A percentile compares a stretch with the other conserved stretches of the same genome.
Evolutionary conservation across 2,329 filamentous ascomycete genomes (phyloP).

Genomic region (Exserohilum rostratum): DNA sequence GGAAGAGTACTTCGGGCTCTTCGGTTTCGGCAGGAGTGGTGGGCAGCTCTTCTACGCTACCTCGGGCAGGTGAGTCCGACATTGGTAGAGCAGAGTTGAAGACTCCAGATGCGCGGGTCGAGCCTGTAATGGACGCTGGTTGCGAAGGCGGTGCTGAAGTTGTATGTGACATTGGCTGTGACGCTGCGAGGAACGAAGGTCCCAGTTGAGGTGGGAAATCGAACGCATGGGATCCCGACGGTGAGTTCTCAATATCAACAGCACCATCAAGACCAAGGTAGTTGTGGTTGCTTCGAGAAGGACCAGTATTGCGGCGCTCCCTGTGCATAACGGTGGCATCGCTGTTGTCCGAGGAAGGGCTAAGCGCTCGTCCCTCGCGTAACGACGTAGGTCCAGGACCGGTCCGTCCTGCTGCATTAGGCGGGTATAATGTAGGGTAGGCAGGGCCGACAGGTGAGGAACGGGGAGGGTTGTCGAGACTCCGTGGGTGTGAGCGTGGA

Average conservation of each 20-base stretch:
- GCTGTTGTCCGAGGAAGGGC: constrained; percentile 37
- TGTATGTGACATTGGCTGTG: constrained; percentile 23
- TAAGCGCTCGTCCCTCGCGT: constrained; percentile 33
- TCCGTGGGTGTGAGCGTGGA: constrained; percentile 30
- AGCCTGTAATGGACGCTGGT: constrained; percentile 34
- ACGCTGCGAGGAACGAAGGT: constrained; percentile 36
- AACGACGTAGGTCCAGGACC: constrained; percentile 24
- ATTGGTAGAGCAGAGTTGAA: constrained; percentile 89
- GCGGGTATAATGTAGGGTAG: constrained; percentile 30
- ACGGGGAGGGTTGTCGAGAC: constrained; percentile 38
- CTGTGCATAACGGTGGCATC: constrained; percentile 33
- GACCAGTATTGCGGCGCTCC: constrained; percentile 30
- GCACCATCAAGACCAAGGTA: constrained; percentile 38
- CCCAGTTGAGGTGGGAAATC: constrained; percentile 37
- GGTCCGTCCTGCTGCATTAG: constrained; percentile 22
- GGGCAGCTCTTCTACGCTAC: constrained; percentile 32
- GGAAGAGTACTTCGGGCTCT: constrained; percentile 78
- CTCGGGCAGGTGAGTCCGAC: constrained; percentile 60
- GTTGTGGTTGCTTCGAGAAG: constrained; percentile 27
- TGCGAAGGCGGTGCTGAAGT: constrained; percentile 27
- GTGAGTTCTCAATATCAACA: constrained; percentile 30
- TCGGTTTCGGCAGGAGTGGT: constrained; percentile 54
- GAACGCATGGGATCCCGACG: constrained; percentile 22
- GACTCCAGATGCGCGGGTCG: constrained; percentile 70
- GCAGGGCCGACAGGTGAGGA: constrained; percentile 34